These are phyloP conservation scores for Wickerhamiella hasegawae DNA, from an alignment of 805 yeast genomes.

Conservation along the genomic window DNA sequence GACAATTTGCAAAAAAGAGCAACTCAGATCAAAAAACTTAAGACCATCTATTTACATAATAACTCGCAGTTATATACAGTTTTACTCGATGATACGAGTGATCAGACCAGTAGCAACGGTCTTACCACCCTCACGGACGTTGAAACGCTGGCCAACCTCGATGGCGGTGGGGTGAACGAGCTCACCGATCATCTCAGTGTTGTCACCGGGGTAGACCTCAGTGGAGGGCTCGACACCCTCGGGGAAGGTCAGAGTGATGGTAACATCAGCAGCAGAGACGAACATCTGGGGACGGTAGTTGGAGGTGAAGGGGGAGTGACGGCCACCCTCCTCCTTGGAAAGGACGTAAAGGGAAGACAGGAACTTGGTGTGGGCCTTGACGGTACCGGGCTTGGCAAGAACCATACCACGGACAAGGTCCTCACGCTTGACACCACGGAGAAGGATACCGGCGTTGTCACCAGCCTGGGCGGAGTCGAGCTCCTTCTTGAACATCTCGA, in stretches of 20 bases:
- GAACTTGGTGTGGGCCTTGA: constrained; percentile 85
- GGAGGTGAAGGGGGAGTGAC: constrained; percentile 93
- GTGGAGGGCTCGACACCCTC: constrained; percentile 66
- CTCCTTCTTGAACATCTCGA: constrained; percentile 99
- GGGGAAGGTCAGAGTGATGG: constrained; percentile 83
- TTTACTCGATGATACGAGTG: constrained; percentile 73
- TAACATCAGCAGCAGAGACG: constrained; percentile 91
- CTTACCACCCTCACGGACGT: constrained; percentile 98
- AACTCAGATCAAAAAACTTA: too few relatives aligned
- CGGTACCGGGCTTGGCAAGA: constrained; percentile 79
- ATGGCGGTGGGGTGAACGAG: constrained; percentile 82
- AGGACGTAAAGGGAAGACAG: constrained; percentile 85
- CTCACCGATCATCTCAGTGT: constrained; percentile 87
- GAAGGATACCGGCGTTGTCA: constrained; percentile 94
- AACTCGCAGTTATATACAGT: constrained; percentile 6
- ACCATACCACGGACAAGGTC: constrained; percentile 97
- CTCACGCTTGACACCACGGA: constrained; percentile 98
- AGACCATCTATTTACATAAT: too few relatives aligned
- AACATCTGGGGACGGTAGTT: constrained; percentile 97
- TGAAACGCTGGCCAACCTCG: constrained; percentile 96
- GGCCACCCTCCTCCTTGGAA: constrained; percentile 97
- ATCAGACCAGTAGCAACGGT: constrained; percentile 98
- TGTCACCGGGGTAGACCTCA: constrained; percentile 97
- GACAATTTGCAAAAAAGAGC: too few relatives aligned
- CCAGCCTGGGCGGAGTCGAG: constrained; percentile 97